Evolutionary conservation across 176 grass and related monocot species (phyloP), one percentile per base, ranked within the genome.

Genomic region (Cenchrus americanus): DNA sequence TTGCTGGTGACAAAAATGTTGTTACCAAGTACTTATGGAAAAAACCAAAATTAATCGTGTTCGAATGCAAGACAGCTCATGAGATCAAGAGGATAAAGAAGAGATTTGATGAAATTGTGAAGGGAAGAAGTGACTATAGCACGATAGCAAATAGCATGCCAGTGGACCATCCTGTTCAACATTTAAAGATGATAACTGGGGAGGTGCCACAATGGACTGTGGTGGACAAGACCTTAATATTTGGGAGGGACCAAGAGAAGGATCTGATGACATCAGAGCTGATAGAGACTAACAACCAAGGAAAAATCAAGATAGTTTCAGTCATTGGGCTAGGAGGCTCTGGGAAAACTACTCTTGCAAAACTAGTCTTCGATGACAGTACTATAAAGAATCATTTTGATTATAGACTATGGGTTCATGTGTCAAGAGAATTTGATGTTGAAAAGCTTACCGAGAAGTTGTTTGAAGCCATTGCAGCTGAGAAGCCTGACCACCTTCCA

Each of bases 341-440:
- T 1, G 80, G 86, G 0, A 88, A 88, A 65, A 88, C 86, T 65
- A 80, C 73, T 14, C 49, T 84, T 2, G 81, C 86, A 1, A 65
- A 80, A 66, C 61, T 62, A 3, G 27, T 55, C 0, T 78, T 30
- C 11, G 50, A 84, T 79, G 27, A 88, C 32, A 7, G 7, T 54
- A 14, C 43, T 2, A 14, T 62, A 61, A 62, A 43, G 2, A 9
- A 15, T 7, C n/a, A 83, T 80, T 88, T 88, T 47, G 26, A 80
- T 66, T 18, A 66, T 3, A 44, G 34, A 37, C 32, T 79, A 8
- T 89, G 81, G 81, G 66, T 89, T 42, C 50, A 88, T 75, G 74
- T 88, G 3, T 74, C 87, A 44, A 46, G 27, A 34, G 71, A 30
- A 26, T 79, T 84, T 41, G 12, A 22, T 63, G 22, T 78, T 48